Base-by-base conservation (phyloP, 2,329 filamentous ascomycete genomes). In the Colletotrichum orchidophilum region DNA sequence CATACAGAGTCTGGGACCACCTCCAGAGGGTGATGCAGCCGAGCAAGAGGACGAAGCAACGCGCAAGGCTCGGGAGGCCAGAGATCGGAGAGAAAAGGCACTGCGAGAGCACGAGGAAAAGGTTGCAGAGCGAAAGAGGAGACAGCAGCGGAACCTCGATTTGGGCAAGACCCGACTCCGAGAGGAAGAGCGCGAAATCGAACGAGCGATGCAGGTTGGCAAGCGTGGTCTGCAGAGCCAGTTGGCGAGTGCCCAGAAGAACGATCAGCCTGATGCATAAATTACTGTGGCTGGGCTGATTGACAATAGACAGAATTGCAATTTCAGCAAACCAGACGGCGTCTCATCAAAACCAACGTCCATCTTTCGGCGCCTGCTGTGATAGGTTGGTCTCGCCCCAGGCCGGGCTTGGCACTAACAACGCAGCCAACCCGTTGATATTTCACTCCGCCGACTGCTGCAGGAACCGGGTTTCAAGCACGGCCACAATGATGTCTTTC, bases 181-280 rank as follows among this genome's bases (percentile, higher is more conserved):
- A 42, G 91, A 93, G 68, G 91, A 91, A 74, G 92, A 94, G 80
- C 84, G 86, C 73, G 91, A 93, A 76, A 81, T 94, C 66, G 88
- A 93, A 76, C 83, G 85, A 73, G 93, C 92, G 1, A 92, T 94
- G 90, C 87, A 87, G 70, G 87, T 94, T 13, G 87, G 88, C 0
- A 93, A 92, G 80, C 88, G 86, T 71, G 92, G 92, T 0, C 73
- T 94, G 74, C 87, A 89, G 76, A 87, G 86, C 27, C 91, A 94
- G 77, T 76, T 93, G 66, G 80, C 78, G 24, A 78, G 73, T 61
- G 71, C 49, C n/a, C 70, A 76, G 33, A 73, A 67, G 21, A 74
- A 76, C 24, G 59, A 54, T 21, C 60, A 63, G 29, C 21, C 33
- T 21, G 59, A 54, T 71, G 59, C 65, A 59, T 68, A 54, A 29